Evolutionary conservation across 352 stramenopile genomes (phyloP).

Genomic region (Phytophthora quininea): DNA sequence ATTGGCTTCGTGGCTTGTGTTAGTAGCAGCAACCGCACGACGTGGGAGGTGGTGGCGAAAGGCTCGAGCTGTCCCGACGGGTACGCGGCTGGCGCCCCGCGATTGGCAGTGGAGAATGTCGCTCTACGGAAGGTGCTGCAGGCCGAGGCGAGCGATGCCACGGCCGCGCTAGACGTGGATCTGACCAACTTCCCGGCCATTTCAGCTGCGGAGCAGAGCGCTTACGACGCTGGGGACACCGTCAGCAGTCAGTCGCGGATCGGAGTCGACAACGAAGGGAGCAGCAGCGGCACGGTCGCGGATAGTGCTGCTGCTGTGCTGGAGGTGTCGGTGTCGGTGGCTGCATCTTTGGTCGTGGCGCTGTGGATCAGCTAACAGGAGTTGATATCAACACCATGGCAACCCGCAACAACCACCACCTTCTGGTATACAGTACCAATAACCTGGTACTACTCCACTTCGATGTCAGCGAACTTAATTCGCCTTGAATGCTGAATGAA

Average conservation of each 20-base stretch:
- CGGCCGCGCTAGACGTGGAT: constrained; percentile 54
- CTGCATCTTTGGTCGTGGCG: not conserved
- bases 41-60: constrained; percentile 55
- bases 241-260: constrained; percentile 30
- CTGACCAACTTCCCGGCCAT: constrained; percentile 53
- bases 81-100: constrained; percentile 37
- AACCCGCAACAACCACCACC: too few species aligned
- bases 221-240: constrained; percentile 39
- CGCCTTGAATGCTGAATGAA: too few species aligned
- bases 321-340: constrained; percentile 1
- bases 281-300: constrained; percentile 11
- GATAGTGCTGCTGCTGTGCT: constrained; percentile 1
- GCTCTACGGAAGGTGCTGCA: constrained; percentile 43
- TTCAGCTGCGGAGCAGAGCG: constrained; percentile 46
- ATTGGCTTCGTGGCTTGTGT: constrained; percentile 65
- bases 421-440: too few species aligned
- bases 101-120: constrained; percentile 57
- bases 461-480: too few species aligned
- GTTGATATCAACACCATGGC: too few species aligned
- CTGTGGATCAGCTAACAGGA: constrained; percentile 7
- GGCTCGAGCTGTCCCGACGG: constrained; percentile 51
- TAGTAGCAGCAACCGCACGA: constrained; percentile 46
- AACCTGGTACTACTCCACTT: too few species aligned
- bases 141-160: constrained; percentile 31
- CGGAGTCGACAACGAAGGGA: not conserved